phyloP scores from a whole-genome alignment of 768 basidiomycete genomes.

The Leccinum subtestaceum region DNA sequence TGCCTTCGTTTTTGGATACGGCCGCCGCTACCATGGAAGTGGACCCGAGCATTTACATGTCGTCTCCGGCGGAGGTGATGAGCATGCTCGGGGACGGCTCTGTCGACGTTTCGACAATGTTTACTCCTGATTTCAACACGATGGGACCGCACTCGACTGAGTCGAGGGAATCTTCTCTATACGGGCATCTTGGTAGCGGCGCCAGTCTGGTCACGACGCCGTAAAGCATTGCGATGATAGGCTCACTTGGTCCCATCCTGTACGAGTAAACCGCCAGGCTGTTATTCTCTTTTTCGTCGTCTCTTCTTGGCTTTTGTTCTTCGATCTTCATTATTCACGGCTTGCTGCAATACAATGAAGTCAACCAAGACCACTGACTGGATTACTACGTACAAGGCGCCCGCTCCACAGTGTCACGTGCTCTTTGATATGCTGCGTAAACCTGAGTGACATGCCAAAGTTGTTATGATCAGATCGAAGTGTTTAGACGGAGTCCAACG shows the following conservation, averaged over 20 bases:
- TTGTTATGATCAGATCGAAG: not conserved
- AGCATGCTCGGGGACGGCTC: constrained; percentile 50
- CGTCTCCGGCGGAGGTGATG: constrained; percentile 55
- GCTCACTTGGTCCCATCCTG: constrained; percentile 7
- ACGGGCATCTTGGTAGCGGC: constrained; percentile 24
- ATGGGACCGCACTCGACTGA: constrained; percentile 23
- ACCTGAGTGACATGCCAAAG: constrained; percentile 1
- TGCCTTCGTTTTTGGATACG: constrained; percentile 30
- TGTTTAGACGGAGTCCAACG: not conserved
- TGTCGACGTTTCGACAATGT: constrained; percentile 37
- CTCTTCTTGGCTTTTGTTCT: not conserved
- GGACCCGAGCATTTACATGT: constrained; percentile 53
- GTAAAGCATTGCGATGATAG: constrained; percentile 13
- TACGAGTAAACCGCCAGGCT: constrained; percentile 15
- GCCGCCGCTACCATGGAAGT: constrained; percentile 40
- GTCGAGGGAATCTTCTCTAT: constrained; percentile 24
- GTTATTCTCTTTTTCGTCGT: constrained; percentile 1
- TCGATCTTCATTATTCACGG: not conserved
- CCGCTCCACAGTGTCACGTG: constrained; percentile 11
- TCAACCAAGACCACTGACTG: not conserved
- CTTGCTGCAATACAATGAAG: not conserved
- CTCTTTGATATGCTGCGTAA: not conserved
- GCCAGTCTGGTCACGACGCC: constrained; percentile 27
- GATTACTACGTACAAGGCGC: not conserved
- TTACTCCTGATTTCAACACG: constrained; percentile 31